Evolutionary conservation across 768 basidiomycete genomes (phyloP), one percentile per base, ranked within the genome.

Genomic region (Saitozyma podzolica): DNA sequence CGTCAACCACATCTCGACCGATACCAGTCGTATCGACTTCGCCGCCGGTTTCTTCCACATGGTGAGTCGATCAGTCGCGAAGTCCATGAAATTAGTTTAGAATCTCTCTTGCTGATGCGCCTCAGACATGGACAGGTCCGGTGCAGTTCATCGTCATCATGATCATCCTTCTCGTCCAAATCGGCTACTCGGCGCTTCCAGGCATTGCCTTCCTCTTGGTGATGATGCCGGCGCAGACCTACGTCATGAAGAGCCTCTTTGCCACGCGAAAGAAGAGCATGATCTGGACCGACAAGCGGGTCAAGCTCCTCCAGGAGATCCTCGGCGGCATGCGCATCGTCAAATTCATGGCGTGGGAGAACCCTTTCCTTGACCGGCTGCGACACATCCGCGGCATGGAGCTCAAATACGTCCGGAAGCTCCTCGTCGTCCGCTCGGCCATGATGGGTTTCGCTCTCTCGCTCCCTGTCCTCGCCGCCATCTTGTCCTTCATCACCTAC

Each of bases 301-400:
- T 89, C 13, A 92, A 91, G 73, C 80, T 93, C 5, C 84, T 96
- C 10, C 92, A 94, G 76, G 94, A 98, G 75, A 83, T 98, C 1
- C 80, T 96, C 0, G 87, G 88, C 13, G 90, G 90, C 0, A 93
- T 96, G 86, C 88, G 90, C 66, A 85, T 95, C 64, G 89, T 96
- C 83, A 96, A 96, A 78, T 88, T 88, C 77, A 94, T 94, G 78
- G 87, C 89, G 6, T 93, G 91, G 91, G 91, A 92, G 72, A 70
- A 59, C 9, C 90, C 93, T 0, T 94, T 91, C 78, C 83, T 95
- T 20, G 81, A 85, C 14, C 86, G 88, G 50, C 84, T 96, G 37
- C 83, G 84, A 40, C 84, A 84, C 48, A 89, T 89, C 71, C 83
- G 94, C 56, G 81, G 80, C 54, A 84, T 84, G 54, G 93, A 95